Percentiles rank a stretch among this genome's conserved stretches.
phyloP scores from a whole-genome alignment of 768 basidiomycete genomes.

The Melanogaster broomeanus region DNA sequence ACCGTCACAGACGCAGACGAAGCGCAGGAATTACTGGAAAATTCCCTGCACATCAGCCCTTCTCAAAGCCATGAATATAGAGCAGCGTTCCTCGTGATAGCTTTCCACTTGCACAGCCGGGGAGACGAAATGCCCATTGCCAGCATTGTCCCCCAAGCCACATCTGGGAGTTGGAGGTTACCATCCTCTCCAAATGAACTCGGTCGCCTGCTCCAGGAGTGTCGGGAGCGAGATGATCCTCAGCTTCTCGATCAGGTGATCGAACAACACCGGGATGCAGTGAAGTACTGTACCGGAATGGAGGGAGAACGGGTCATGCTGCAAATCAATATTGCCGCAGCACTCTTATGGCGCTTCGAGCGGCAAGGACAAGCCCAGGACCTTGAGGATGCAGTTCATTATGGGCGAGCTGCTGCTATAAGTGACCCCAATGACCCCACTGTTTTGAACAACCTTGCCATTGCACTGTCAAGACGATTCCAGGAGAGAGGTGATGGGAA shows the following conservation, averaged over 20 bases:
- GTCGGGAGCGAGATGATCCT: too few species aligned
- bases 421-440: not conserved
- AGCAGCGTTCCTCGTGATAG: not conserved
- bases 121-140: too few species aligned
- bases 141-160: too few species aligned
- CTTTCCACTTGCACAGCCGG: not conserved
- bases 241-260: too few species aligned
- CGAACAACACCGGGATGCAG: too few species aligned
- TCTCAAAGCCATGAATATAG: not conserved
- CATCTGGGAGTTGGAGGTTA: too few species aligned
- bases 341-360: not conserved
- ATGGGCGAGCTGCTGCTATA: not conserved
- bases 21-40: not conserved
- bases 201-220: too few species aligned
- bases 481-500: slow-evolving; percentile 2
- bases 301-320: too few species aligned
- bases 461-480: slow-evolving; percentile 12
- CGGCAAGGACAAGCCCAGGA: not conserved
- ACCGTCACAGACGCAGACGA: not conserved
- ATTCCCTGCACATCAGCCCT: not conserved
- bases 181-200: not conserved
- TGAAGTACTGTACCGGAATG: not conserved
- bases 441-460: slow-evolving; percentile 15
- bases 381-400: not conserved
- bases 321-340: not conserved